Evolutionary conservation across 129 eudicot species (phyloP).

Genomic region (Centrapalus pauciflorus): DNA sequence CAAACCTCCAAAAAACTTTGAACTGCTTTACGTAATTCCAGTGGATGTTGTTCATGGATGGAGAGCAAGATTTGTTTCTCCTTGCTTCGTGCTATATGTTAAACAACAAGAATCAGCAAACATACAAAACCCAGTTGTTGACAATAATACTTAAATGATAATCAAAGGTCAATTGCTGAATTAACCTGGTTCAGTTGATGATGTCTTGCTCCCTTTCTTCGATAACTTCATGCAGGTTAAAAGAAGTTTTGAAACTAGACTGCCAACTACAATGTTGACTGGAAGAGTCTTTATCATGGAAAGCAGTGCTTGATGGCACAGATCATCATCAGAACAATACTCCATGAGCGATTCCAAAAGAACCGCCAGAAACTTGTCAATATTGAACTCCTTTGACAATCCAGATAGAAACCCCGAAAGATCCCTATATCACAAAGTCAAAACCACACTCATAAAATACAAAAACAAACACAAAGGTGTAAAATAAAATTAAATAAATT

Average conservation of each 20-base stretch:
- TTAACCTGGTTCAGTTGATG: constrained; percentile 42
- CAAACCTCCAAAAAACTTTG: constrained; percentile 53
- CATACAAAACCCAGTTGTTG: not conserved
- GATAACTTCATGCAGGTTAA: constrained; percentile 38
- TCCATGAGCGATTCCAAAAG: constrained; percentile 69
- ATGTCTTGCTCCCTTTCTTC: constrained; percentile 33
- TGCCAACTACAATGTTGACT: constrained; percentile 35
- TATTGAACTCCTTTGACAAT: constrained; percentile 66
- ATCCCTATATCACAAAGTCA: constrained; percentile 47
- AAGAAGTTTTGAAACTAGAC: constrained; percentile 56
- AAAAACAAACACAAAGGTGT: not conserved
- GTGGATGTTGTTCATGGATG: constrained; percentile 50
- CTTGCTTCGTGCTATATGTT: constrained; percentile 30
- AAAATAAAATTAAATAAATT: not conserved
- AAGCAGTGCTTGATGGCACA: constrained; percentile 39
- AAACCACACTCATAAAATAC: constrained; percentile 8
- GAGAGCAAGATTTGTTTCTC: constrained; percentile 50
- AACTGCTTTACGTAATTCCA: constrained; percentile 57
- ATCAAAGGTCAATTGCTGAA: no score
- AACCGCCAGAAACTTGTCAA: constrained; percentile 60
- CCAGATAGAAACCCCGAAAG: constrained; percentile 53
- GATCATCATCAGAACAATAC: constrained; percentile 55
- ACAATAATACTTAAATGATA: constrained; percentile 2
- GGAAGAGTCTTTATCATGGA: constrained; percentile 55
- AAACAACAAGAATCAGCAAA: constrained; percentile 12